Conservation (phyloP, 2,329 filamentous ascomycete species). For the Gnomoniopsis smithogilvyi region DNA sequence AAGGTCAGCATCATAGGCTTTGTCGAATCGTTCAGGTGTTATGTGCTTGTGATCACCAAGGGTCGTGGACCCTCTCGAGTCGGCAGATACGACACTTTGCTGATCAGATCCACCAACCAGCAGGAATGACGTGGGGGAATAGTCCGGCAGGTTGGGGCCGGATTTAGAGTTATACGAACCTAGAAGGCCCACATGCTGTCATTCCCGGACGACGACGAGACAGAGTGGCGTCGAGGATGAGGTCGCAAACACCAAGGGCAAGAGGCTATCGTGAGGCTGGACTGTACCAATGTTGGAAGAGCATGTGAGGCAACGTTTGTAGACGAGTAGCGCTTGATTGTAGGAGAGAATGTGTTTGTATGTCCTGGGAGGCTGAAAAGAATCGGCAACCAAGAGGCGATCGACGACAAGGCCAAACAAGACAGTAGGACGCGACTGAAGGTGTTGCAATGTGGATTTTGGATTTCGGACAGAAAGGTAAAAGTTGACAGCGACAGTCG, state of each 20-base stretch:
- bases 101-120: not conserved
- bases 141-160: not conserved
- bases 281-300: not conserved
- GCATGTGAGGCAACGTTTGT: not conserved
- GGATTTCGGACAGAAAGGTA: not conserved
- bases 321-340: too few species aligned
- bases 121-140: not conserved
- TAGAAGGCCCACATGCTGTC: slow-evolving; percentile 20
- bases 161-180: slow-evolving; percentile 6
- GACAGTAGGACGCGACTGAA: not conserved
- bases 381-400: not conserved
- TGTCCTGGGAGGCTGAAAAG: not conserved
- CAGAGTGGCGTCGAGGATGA: not conserved
- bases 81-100: not conserved
- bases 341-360: not conserved
- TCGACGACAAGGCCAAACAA: not conserved
- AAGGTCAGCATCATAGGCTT: slow-evolving; percentile 9
- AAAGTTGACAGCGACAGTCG: not conserved
- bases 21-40: not conserved
- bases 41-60: not conserved
- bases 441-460: not conserved
- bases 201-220: slow-evolving; percentile 12
- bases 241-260: not conserved
- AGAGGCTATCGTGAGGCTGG: not conserved
- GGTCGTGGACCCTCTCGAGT: too few species aligned